A percentile compares a stretch with the other conserved stretches of the same genome.
phyloP scores from a whole-genome alignment of 1,284 basidiomycete genomes.

The Irpex lacteus region DNA sequence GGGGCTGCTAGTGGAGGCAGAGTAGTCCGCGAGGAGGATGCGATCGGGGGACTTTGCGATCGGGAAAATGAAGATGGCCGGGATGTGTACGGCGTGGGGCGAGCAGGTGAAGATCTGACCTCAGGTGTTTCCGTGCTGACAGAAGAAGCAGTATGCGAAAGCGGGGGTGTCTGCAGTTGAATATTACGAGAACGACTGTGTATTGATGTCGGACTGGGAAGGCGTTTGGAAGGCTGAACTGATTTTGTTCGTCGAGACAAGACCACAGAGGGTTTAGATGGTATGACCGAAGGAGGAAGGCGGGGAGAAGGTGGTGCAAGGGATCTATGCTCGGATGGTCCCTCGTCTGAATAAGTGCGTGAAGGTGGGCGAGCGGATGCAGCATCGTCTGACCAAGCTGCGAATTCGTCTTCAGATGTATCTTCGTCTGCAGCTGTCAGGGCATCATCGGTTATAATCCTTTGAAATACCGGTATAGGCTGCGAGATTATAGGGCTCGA shows the following conservation, averaged over 20 bases:
- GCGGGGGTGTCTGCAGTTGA: not conserved
- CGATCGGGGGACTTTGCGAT: not conserved
- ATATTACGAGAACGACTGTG: not conserved
- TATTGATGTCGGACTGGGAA: no score
- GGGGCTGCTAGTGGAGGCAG: not conserved
- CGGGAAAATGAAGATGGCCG: not conserved
- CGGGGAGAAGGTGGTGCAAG: no score
- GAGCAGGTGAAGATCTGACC: not conserved
- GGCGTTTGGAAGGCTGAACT: no score
- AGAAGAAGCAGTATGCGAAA: not conserved
- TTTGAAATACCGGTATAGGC: not conserved
- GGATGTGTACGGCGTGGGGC: not conserved
- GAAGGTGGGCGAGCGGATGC: conserved; percentile 22
- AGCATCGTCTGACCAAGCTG: conserved; percentile 38
- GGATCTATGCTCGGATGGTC: conserved; percentile 4
- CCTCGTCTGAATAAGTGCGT: conserved; percentile 11
- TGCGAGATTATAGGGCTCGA: not conserved
- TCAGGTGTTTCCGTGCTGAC: not conserved
- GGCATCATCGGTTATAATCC: conserved; percentile 1
- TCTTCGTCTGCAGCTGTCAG: conserved; percentile 21
- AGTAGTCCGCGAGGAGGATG: not conserved
- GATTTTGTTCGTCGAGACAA: no score
- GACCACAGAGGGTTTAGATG: no score
- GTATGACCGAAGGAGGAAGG: no score
- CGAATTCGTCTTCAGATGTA: conserved; percentile 45